Evolutionary conservation across 1,284 basidiomycete genomes (phyloP), one percentile per base, ranked within the genome.

Genomic region (Caloboletus inedulis): DNA sequence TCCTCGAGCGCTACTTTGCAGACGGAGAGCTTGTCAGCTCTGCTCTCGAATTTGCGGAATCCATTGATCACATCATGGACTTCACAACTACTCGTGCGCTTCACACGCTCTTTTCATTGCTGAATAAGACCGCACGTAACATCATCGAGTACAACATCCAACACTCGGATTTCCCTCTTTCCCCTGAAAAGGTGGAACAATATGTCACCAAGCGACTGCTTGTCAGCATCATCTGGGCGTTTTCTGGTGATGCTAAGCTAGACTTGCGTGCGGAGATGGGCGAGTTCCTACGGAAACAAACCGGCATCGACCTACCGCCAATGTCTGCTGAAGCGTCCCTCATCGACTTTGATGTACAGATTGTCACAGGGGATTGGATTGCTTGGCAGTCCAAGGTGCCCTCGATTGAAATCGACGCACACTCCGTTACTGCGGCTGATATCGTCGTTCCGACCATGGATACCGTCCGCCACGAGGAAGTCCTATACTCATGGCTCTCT

Each of bases 401-500:
- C 0, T 85, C 87, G 37, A 91, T 99, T 62, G 97, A 99, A 66
- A 95, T 99, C 55, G 97, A 99, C 62, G 91, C 96, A 0, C 94
- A 97, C 63, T 86, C 92, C 2, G 93, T 99, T 55, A 96, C 94
- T 3, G 90, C 94, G 2, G 87, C 96, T 5, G 97, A 99, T 65
- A 85, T 98, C 3, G 97, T 99, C 58, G 94, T 99, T 31, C 97
- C 98, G 1, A 99, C 97, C 2, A 88, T 98, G 76, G 98, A 99
- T 66, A 99, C 97, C 3, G 89, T 99, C 34, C 92, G 98, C 33
- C 97, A 99, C 69, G 98, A 99, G 69, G 95, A 98, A 67, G 94
- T 99, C 27, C 76, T 99, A 1, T 99, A 99, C 71, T 97, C 94
- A 0, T 99, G 96, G 95, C 78, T 99, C 3, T 95, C 94, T 0